Percentiles rank a stretch among this genome's conserved stretches.
phyloP scores from a whole-genome alignment of 75 land plant genomes.

The Cupressus sempervirens region DNA sequence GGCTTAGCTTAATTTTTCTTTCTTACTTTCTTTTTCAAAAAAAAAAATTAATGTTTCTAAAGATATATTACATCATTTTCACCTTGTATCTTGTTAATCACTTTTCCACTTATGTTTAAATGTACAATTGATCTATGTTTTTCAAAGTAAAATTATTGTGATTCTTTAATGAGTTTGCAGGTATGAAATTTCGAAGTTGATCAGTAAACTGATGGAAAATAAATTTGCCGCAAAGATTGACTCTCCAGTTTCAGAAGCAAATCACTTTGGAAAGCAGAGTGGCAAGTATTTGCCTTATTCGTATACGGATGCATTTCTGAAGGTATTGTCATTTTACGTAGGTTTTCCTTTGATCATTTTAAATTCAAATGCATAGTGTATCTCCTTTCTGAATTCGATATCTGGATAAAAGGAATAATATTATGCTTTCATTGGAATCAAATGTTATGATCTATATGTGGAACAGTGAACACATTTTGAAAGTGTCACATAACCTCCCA shows the following conservation, averaged over 20 bases:
- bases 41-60: background rate
- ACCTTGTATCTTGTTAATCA: background rate
- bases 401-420: background rate
- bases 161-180: conserved; percentile 19
- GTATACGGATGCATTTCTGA: conserved; percentile 71
- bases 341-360: conserved; percentile 7
- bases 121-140: background rate
- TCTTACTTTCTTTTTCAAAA: background rate
- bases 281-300: conserved; percentile 69
- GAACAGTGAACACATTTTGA: background rate
- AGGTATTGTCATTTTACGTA: conserved; percentile 28
- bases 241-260: conserved; percentile 19
- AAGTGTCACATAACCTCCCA: background rate
- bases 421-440: background rate
- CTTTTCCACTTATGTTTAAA: background rate
- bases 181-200: conserved; percentile 43
- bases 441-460: background rate
- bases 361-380: background rate
- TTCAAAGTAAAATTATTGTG: background rate
- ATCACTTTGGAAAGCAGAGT: conserved; percentile 34
- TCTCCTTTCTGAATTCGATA: background rate
- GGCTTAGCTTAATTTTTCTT: background rate
- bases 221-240: conserved; percentile 15
- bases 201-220: conserved; percentile 32
- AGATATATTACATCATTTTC: background rate